Base-by-base conservation (phyloP, 441 rosid genomes). In the Pelargonium fulgidum region DNA sequence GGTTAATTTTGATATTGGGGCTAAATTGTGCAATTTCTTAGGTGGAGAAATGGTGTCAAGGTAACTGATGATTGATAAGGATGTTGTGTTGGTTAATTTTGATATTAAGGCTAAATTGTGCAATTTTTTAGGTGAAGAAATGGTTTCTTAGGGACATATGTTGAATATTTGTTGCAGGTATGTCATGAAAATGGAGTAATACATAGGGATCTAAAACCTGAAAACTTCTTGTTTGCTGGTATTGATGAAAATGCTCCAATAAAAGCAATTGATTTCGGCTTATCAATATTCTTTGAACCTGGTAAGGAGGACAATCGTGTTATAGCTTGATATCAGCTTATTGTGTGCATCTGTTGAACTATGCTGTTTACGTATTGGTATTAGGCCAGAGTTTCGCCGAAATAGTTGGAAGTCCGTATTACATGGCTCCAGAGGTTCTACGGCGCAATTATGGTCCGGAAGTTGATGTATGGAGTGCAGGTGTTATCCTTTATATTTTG, bases 361-460 rank as follows among this genome's bases (percentile, higher is more conserved):
- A 47, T 1, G n/a, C 3, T 10, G 12, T 11, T 47, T 47, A 47
- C 52, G 12, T 47, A 2, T 8, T 11, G n/a, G 12, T 47, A 9
- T 8, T 13, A 47, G 52, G 52, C 52, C 52, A 47, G 52, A 47
- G n/a, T 47, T 47, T 47, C 11, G 52, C 52, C 12, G 52, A 47
- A 47, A 47, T 47, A 3, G 52, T 47, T 9, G 52, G 52, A 47
- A 47, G 52, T 47, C 52, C 52, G 11, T 47, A 47, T 47, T 47
- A 47, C 52, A 47, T 47, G 52, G 52, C 52, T 47, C 52, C 52
- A 47, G 52, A 47, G 52, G 52, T 47, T 47, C 52, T 47, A 9
- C 52, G 52, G 13, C 52, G 52, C 11, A 47, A 47, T 47, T 47
- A 47, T 47, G 52, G 52, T 0, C 52, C 52, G 3, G 52, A 47